Conservation (phyloP, 352 stramenopile species). For the Thraustochytrium striatum region DNA sequence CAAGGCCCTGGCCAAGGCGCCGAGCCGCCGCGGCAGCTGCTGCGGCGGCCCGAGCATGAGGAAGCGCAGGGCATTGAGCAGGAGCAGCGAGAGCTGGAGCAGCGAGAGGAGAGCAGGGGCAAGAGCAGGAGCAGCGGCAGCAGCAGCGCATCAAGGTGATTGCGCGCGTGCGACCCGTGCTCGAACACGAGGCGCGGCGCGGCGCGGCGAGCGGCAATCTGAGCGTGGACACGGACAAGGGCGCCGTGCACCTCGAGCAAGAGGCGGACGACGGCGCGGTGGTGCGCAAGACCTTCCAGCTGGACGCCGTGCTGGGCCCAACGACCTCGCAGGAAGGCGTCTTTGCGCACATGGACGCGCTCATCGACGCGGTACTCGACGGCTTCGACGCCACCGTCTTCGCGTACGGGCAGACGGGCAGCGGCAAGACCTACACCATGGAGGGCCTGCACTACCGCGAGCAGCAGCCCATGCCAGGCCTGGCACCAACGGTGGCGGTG, state of each 20-base stretch:
- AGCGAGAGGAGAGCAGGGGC: no score
- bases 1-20: no score
- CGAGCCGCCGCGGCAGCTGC: no score
- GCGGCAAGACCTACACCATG: slow-evolving; percentile 43
- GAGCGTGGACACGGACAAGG: not conserved
- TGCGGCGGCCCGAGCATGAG: no score
- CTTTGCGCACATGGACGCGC: not conserved
- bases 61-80: no score
- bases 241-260: not conserved
- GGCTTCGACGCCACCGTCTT: slow-evolving; percentile 37
- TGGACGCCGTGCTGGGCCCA: slow-evolving; percentile 32
- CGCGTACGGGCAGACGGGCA: slow-evolving; percentile 37
- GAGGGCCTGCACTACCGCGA: slow-evolving; percentile 16
- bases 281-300: not conserved
- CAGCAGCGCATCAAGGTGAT: slow-evolving; percentile 23
- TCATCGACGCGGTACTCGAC: slow-evolving; percentile 19
- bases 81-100: no score
- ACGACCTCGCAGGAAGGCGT: not conserved
- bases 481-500: not conserved
- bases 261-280: not conserved
- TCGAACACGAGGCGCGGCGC: not conserved
- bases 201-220: not conserved
- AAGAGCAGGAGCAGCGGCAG: not conserved
- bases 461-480: not conserved
- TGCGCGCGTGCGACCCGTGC: slow-evolving; percentile 14